phyloP scores from a whole-genome alignment of 331 rosid genomes.

The Pyracantha coccinea region DNA sequence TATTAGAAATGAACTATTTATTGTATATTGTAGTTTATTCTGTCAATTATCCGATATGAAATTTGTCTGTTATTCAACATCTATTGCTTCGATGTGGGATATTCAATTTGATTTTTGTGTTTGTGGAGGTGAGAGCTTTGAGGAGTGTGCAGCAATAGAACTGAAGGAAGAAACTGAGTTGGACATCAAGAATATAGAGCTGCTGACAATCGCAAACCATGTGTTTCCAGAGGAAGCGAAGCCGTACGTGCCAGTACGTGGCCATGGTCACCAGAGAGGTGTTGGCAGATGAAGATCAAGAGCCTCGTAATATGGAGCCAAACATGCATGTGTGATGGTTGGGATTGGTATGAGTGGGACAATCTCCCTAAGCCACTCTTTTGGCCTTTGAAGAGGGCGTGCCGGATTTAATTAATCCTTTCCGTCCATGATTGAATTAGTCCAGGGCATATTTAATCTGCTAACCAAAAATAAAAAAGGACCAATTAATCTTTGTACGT shows the following conservation, averaged over 20 bases:
- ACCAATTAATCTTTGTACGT: background rate
- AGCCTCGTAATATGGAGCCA: conserved; percentile 47
- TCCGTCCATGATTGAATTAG: background rate
- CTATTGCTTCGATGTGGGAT: background rate
- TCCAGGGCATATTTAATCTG: background rate
- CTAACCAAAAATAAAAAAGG: too few relatives aligned
- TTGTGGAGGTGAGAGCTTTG: conserved; percentile 54
- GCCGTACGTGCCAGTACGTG: conserved; percentile 42
- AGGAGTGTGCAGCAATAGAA: conserved; percentile 61
- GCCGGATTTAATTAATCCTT: conserved; percentile 49
- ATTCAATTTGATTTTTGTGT: background rate
- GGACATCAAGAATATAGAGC: conserved; percentile 27
- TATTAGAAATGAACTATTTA: too few relatives aligned
- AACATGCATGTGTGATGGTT: conserved; percentile 43
- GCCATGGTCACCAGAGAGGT: conserved; percentile 36
- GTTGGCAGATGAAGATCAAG: conserved; percentile 12
- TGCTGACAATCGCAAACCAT: conserved; percentile 37
- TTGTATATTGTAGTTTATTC: background rate
- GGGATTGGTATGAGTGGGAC: conserved; percentile 65
- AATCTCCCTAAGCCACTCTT: conserved; percentile 47
- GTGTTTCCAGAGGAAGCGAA: conserved; percentile 25
- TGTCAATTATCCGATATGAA: background rate
- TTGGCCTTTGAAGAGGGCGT: conserved; percentile 42
- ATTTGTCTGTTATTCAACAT: background rate
- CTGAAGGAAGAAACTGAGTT: conserved; percentile 70